A percentile compares a stretch with the other conserved stretches of the same genome.
These are phyloP conservation scores for Acmispon strigosus DNA, from an alignment of 306 rosid species.

Conservation along the genomic window DNA sequence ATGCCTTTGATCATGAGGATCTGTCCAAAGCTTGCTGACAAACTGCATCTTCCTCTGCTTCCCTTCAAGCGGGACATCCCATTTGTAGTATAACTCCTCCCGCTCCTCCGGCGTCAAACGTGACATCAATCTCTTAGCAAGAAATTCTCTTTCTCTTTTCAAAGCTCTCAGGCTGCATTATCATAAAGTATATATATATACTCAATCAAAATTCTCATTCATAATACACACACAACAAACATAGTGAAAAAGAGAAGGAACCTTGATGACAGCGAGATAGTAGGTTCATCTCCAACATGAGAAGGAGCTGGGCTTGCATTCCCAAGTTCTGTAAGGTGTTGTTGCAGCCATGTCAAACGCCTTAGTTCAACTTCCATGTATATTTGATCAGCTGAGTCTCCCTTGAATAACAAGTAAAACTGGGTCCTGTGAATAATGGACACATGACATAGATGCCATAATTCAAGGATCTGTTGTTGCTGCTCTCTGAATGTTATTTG, in stretches of 20 bases:
- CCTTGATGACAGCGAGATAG: slow-evolving; percentile 92
- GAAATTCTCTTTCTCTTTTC: slow-evolving; percentile 88
- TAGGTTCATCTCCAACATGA: slow-evolving; percentile 70
- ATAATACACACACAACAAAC: not conserved
- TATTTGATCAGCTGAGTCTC: slow-evolving; percentile 92
- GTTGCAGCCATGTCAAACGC: slow-evolving; percentile 90
- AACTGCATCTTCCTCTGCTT: slow-evolving; percentile 87
- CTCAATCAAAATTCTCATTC: not conserved
- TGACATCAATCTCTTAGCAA: slow-evolving; percentile 81
- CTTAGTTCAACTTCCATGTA: slow-evolving; percentile 95
- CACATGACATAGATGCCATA: slow-evolving; percentile 87
- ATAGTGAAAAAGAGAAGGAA: slow-evolving; percentile 16
- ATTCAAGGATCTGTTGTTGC: slow-evolving; percentile 79
- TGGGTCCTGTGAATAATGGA: slow-evolving; percentile 96
- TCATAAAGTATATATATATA: not conserved
- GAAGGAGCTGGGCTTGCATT: slow-evolving; percentile 97
- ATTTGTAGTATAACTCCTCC: slow-evolving; percentile 71
- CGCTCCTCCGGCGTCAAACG: slow-evolving; percentile 81
- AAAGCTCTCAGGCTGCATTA: slow-evolving; percentile 67
- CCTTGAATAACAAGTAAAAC: slow-evolving; percentile 89
- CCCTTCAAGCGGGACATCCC: slow-evolving; percentile 96
- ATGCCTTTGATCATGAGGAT: slow-evolving; percentile 77
- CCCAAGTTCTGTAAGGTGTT: slow-evolving; percentile 84
- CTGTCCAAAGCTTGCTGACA: slow-evolving; percentile 85
- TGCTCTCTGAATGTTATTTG: slow-evolving; percentile 73